A percentile compares a stretch with the other conserved stretches of the same genome.
Evolutionary conservation across 345 rosid genomes (phyloP).

Genomic region (Gossypium turneri): DNA sequence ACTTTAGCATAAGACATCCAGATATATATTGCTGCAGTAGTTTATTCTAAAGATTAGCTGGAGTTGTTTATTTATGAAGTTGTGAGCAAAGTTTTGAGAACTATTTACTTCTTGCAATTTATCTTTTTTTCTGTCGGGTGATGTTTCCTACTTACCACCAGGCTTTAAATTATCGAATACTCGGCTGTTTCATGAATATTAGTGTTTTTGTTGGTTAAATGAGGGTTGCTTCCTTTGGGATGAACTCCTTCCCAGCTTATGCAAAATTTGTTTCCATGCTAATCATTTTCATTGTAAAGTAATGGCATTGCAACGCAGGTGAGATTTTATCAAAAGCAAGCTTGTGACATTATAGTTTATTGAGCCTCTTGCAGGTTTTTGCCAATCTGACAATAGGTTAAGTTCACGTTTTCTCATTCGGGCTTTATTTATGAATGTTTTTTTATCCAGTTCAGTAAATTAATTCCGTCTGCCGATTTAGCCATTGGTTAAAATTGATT

Average conservation of each 20-base stretch:
- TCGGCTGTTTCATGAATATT: neutral
- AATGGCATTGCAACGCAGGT: neutral
- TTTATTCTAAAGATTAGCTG: neutral
- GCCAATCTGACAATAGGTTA: neutral
- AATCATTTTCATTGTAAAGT: neutral
- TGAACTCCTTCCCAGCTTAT: neutral
- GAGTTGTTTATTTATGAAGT: neutral
- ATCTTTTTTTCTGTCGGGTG: neutral
- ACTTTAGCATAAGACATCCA: neutral
- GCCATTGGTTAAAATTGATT: neutral
- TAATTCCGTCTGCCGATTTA: neutral
- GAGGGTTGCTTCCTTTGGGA: neutral
- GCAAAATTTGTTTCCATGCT: neutral
- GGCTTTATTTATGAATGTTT: neutral
- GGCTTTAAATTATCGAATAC: neutral
- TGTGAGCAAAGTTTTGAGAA: slow-evolving; percentile 9
- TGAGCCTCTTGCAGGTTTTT: neutral
- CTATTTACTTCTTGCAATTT: neutral
- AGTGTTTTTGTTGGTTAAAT: neutral
- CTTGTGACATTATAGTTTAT: neutral
- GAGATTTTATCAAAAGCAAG: neutral
- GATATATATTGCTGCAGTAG: slow-evolving; percentile 1
- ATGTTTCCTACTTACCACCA: neutral
- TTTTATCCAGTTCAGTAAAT: too few species aligned
- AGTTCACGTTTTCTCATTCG: neutral